Conservation (phyloP, 2,329 filamentous ascomycete genomes). For the Neopestalotiopsis sp. region DNA sequence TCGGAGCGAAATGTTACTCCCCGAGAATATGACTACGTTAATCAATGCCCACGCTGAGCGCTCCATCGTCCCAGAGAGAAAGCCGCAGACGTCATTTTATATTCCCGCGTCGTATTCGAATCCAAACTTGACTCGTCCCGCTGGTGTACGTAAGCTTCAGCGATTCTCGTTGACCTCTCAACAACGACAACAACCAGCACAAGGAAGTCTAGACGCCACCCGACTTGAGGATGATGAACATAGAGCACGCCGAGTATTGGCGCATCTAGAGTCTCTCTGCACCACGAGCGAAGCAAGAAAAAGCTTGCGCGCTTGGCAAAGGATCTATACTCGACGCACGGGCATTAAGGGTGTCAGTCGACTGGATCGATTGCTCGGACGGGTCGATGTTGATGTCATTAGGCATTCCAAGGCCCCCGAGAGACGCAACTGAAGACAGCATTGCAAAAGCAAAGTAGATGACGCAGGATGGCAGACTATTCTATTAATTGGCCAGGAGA, state of each 20-base stretch:
- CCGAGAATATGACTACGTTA: conserved; percentile 31
- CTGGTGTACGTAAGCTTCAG: neutral
- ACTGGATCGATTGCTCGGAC: conserved; percentile 38
- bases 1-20: conserved; percentile 46
- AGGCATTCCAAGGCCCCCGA: conserved; percentile 2
- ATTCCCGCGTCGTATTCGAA: conserved; percentile 12
- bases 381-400: neutral
- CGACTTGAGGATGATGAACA: conserved; percentile 45
- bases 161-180: conserved; percentile 3
- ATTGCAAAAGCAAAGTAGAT: neutral
- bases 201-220: conserved; percentile 8
- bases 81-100: neutral
- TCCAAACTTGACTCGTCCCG: conserved; percentile 1
- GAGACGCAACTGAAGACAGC: neutral
- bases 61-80: conserved; percentile 13
- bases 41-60: conserved; percentile 29
- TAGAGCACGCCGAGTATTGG: conserved; percentile 50
- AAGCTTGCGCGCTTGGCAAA: conserved; percentile 56
- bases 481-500: neutral
- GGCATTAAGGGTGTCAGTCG: conserved; percentile 39
- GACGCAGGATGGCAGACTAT: neutral
- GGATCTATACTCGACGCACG: conserved; percentile 49
- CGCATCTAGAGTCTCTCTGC: conserved; percentile 53
- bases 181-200: neutral
- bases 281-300: conserved; percentile 51